phyloP scores from a whole-genome alignment of 2,329 filamentous ascomycete species.

The Arthrobotrys musiformis region DNA sequence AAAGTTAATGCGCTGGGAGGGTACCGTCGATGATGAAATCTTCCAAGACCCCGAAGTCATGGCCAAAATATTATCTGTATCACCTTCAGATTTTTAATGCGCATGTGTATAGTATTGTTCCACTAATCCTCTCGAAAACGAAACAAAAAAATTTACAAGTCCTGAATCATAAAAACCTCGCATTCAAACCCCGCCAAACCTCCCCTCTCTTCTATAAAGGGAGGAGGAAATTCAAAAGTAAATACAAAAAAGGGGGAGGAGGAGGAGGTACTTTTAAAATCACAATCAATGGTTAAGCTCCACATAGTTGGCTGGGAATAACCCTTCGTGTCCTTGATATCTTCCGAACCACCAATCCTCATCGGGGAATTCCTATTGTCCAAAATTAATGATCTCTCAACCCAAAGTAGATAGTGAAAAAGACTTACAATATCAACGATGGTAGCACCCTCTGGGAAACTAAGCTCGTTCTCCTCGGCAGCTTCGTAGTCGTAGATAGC shows the following conservation, averaged over 20 bases:
- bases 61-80: neutral
- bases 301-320: slow-evolving; percentile 84
- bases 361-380: slow-evolving; percentile 85
- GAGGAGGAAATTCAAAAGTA: neutral
- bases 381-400: neutral
- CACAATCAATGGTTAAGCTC: slow-evolving; percentile 65
- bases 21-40: neutral
- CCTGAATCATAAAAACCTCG: neutral
- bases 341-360: slow-evolving; percentile 99
- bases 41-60: slow-evolving; percentile 21
- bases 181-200: neutral
- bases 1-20: slow-evolving; percentile 33
- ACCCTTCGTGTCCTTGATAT: slow-evolving; percentile 79
- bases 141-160: neutral
- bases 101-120: too few species aligned
- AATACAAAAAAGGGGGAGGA: slow-evolving; percentile 1
- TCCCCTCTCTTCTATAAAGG: neutral
- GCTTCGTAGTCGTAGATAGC: slow-evolving; percentile 97
- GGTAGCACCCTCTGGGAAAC: slow-evolving; percentile 88
- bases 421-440: slow-evolving; percentile 78
- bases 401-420: too few species aligned
- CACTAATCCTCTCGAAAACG: too few species aligned
- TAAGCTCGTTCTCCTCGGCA: slow-evolving; percentile 86
- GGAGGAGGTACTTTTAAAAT: neutral
- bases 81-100: neutral